A percentile compares a stretch with the other conserved stretches of the same genome.
phyloP scores from a whole-genome alignment of 2,329 filamentous ascomycete species.

The Aspergillus bombycis region DNA sequence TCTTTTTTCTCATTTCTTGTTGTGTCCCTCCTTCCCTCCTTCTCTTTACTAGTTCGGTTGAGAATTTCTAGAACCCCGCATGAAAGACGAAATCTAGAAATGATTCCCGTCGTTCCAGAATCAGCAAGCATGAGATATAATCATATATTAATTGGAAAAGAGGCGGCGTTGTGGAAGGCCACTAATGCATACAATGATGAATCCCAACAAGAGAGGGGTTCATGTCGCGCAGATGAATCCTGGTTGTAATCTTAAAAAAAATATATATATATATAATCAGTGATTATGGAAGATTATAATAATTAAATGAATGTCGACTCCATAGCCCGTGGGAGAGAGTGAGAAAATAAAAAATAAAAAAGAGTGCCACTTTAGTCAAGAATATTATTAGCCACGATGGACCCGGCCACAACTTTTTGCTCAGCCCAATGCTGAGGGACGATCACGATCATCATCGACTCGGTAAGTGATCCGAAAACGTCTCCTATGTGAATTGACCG shows the following conservation, averaged over 20 bases:
- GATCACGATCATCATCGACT: constrained; percentile 19
- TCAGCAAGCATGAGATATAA: not conserved
- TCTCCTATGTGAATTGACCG: constrained; percentile 14
- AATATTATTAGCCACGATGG: not conserved
- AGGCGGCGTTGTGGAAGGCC: constrained; percentile 8
- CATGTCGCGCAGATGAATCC: constrained; percentile 32
- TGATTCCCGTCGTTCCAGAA: not conserved
- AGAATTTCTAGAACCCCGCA: constrained; percentile 31
- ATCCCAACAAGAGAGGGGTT: constrained; percentile 27
- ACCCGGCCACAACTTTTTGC: constrained; percentile 3
- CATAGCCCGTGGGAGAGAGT: not conserved
- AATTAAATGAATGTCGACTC: not conserved
- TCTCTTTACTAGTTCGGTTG: not conserved
- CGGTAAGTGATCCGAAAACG: constrained; percentile 20
- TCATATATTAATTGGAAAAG: not conserved
- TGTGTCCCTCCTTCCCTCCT: not conserved
- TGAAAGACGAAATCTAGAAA: constrained; percentile 6
- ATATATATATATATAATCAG: constrained; percentile 11
- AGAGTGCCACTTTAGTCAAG: not conserved
- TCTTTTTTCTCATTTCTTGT: constrained; percentile 6
- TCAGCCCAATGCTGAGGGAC: constrained; percentile 18
- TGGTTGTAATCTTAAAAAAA: constrained; percentile 6
- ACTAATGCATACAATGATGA: constrained; percentile 24
- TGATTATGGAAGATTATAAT: not conserved
- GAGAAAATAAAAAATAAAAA: not conserved